Evolutionary conservation across 1,139 yeast species (phyloP).

Genomic region (Saccharomyces hybrid): DNA sequence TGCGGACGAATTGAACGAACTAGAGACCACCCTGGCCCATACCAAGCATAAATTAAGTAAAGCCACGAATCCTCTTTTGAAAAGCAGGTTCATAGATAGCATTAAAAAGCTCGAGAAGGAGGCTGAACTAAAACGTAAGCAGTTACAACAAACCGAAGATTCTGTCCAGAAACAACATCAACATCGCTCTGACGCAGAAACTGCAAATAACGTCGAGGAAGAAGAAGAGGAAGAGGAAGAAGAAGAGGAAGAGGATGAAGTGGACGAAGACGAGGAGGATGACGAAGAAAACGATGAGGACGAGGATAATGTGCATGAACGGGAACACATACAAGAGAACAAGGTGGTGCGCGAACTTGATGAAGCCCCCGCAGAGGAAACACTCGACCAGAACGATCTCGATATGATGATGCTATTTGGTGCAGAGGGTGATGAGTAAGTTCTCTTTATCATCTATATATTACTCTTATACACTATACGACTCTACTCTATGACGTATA

Average conservation of each 20-base stretch:
- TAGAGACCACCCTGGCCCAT: constrained; percentile 70
- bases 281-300: constrained; percentile 34
- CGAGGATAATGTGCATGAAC: constrained; percentile 7
- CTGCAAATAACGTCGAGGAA: constrained; percentile 26
- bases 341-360: constrained; percentile 1
- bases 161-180: constrained; percentile 33
- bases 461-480: background rate
- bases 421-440: constrained; percentile 29
- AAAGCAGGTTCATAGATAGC: constrained; percentile 78
- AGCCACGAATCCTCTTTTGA: constrained; percentile 81
- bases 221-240: constrained; percentile 30
- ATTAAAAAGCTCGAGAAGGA: constrained; percentile 75
- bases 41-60: constrained; percentile 68
- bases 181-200: constrained; percentile 20
- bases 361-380: constrained; percentile 2
- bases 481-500: background rate
- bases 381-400: constrained; percentile 30
- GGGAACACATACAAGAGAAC: constrained; percentile 2
- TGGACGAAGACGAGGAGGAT: constrained; percentile 24
- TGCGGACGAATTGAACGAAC: constrained; percentile 77
- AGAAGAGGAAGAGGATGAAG: constrained; percentile 27
- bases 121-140: constrained; percentile 72
- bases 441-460: background rate
- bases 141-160: constrained; percentile 36
- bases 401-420: constrained; percentile 35